Conservation (phyloP, 2,329 filamentous ascomycete species). For the Berkeleyomyces rouxiae region DNA sequence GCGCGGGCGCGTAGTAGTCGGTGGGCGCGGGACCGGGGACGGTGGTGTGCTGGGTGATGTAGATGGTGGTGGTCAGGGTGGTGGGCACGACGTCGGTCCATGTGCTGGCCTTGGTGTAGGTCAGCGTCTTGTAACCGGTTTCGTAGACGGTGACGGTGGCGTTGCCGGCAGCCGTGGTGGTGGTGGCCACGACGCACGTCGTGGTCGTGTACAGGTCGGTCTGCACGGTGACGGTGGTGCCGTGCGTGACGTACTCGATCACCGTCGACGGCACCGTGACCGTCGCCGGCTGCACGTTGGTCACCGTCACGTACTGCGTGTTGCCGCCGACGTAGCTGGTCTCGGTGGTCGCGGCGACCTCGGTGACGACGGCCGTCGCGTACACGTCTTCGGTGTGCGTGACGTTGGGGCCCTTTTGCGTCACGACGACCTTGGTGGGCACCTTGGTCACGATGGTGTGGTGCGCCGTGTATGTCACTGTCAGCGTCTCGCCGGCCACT, state of each 20-base stretch:
- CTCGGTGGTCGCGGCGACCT: background rate
- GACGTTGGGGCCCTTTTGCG: background rate
- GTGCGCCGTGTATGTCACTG: background rate
- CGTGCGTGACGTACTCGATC: background rate
- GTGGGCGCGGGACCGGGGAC: background rate
- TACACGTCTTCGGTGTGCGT: background rate
- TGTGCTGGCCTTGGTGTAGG: background rate
- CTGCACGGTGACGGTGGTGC: constrained; percentile 6
- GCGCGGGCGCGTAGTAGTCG: background rate
- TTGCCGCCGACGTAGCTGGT: background rate
- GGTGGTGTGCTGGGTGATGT: constrained; percentile 3
- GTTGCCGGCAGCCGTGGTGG: constrained; percentile 1
- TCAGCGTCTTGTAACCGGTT: constrained; percentile 4
- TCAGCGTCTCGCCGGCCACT: background rate
- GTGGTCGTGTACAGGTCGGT: constrained; percentile 9
- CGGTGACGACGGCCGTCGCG: constrained; percentile 1
- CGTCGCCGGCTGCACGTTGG: background rate
- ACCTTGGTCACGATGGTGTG: background rate
- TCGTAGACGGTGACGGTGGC: constrained; percentile 4
- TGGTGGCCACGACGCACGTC: constrained; percentile 4
- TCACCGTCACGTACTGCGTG: constrained; percentile 1
- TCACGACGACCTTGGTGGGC: background rate
- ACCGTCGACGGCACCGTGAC: constrained; percentile 1
- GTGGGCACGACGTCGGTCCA: constrained; percentile 3
- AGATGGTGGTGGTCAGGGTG: constrained; percentile 3